Evolutionary conservation across 2,329 filamentous ascomycete species (phyloP), one percentile per base, ranked within the genome.

Genomic region (Sarocladium oryzae): DNA sequence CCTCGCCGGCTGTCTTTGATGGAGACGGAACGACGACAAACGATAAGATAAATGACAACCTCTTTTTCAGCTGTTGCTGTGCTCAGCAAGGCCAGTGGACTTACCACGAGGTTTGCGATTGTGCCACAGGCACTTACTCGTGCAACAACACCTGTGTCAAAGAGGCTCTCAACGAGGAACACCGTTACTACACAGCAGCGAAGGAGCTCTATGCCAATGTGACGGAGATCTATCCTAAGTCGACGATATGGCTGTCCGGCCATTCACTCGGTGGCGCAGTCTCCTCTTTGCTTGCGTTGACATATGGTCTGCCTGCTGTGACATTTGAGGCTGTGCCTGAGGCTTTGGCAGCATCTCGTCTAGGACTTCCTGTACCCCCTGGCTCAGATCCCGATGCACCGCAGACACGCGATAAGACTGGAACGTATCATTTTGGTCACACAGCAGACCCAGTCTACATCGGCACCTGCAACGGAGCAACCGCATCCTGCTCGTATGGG

Each of bases 41-140:
- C 59, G 93, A 99, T 71, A 99, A 99, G 72, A 76, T 91, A 62
- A 99, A 97, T 66, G 93, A 99, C 69, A 99, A 99, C 64, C 76
- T 99, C 9, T 96, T 95, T 69, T 96, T 96, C 71, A 95, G 91
- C 63, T 99, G 93, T 71, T 99, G 93, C 68, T 99, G 93, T 69
- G 93, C 84, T 3, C 90, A 96, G 69, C 91, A 95, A 60, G 90
- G 91, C 0, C 89, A 90, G 56, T 90, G 85, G 71, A 82, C 90
- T 15, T 96, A 90, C 85, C 85, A 88, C 54, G 86, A 95, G 64
- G 90, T 96, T 52, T 99, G 93, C 69, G 87, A 96, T 66, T 99
- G 93, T 65, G 89, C 90, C 55, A 88, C 87, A 2, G 81, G 83
- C 10, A 89, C 90, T 1, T 97, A 90, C 63, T 85, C 85, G 13